Evolutionary conservation across 2,329 filamentous ascomycete genomes (phyloP).

Genomic region (Diatrype stigma): DNA sequence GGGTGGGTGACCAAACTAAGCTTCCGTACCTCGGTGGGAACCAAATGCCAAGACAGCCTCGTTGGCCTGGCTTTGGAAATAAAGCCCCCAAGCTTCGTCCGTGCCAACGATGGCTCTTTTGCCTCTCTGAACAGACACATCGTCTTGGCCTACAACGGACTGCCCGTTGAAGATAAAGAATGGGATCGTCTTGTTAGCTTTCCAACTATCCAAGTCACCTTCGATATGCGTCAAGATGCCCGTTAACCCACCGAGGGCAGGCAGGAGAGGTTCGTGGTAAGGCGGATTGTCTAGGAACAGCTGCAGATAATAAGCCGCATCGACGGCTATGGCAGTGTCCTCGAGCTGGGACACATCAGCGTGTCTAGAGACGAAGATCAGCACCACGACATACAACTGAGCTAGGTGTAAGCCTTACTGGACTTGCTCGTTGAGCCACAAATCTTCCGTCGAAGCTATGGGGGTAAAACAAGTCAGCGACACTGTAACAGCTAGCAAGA

Average conservation of each 20-base stretch:
- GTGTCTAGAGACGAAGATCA: slow-evolving; percentile 35
- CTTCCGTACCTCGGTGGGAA: slow-evolving; percentile 59
- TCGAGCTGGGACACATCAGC: slow-evolving; percentile 67
- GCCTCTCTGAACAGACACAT: slow-evolving; percentile 60
- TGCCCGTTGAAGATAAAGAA: slow-evolving; percentile 92
- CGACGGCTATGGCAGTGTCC: slow-evolving; percentile 73
- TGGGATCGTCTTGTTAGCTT: slow-evolving; percentile 65
- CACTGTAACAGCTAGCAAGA: not conserved
- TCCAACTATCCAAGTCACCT: slow-evolving; percentile 70
- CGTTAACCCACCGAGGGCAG: slow-evolving; percentile 84
- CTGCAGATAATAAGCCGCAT: slow-evolving; percentile 85
- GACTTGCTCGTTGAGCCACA: slow-evolving; percentile 35
- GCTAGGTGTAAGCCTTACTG: slow-evolving; percentile 18
- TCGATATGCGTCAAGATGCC: slow-evolving; percentile 73
- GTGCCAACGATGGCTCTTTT: slow-evolving; percentile 66
- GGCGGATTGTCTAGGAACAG: slow-evolving; percentile 67
- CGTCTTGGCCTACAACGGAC: slow-evolving; percentile 71
- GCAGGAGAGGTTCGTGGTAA: slow-evolving; percentile 80
- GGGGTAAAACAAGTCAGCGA: slow-evolving; percentile 13
- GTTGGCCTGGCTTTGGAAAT: slow-evolving; percentile 74
- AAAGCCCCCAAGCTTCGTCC: slow-evolving; percentile 79
- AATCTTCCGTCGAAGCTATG: slow-evolving; percentile 35
- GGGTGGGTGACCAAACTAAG: not conserved
- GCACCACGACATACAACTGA: not conserved
- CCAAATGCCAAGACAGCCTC: slow-evolving; percentile 85